A percentile compares a stretch with the other conserved stretches of the same genome.
Evolutionary conservation across 2,329 filamentous ascomycete genomes (phyloP).

Genomic region (Dactylellina leptospora): DNA sequence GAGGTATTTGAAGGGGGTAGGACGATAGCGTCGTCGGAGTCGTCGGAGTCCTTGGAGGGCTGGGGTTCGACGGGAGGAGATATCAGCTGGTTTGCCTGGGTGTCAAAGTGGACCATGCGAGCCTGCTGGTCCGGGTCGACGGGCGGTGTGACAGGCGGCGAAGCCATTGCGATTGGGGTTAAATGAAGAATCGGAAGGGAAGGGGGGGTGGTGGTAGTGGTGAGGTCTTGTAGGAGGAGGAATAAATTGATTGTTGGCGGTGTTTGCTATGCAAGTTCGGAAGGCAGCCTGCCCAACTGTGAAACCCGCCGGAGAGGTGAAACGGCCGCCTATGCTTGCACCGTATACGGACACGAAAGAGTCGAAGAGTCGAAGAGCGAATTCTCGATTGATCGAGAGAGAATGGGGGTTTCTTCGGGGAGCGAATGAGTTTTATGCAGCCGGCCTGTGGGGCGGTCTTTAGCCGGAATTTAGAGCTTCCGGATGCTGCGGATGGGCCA

Average conservation of each 20-base stretch:
- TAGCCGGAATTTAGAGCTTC: conserved; percentile 48
- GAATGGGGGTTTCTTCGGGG: no score
- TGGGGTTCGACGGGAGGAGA: conserved; percentile 27
- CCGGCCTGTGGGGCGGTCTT: conserved; percentile 29
- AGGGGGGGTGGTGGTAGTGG: neutral
- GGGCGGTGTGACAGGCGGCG: neutral
- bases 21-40: conserved; percentile 16
- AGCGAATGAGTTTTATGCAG: no score
- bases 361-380: no score
- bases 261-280: neutral
- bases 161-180: neutral
- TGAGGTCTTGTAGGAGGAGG: no score
- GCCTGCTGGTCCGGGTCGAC: conserved; percentile 21
- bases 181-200: neutral
- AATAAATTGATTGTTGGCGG: neutral
- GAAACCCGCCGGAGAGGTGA: conserved; percentile 8
- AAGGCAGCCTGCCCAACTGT: neutral
- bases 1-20: neutral
- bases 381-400: no score
- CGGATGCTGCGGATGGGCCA: conserved; percentile 45
- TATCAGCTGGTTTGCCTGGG: conserved; percentile 46
- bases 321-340: neutral
- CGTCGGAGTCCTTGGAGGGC: conserved; percentile 14
- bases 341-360: neutral
- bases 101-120: conserved; percentile 49